phyloP scores from a whole-genome alignment of 495 filamentous ascomycete genomes.

The Aspergillus conjunctus region DNA sequence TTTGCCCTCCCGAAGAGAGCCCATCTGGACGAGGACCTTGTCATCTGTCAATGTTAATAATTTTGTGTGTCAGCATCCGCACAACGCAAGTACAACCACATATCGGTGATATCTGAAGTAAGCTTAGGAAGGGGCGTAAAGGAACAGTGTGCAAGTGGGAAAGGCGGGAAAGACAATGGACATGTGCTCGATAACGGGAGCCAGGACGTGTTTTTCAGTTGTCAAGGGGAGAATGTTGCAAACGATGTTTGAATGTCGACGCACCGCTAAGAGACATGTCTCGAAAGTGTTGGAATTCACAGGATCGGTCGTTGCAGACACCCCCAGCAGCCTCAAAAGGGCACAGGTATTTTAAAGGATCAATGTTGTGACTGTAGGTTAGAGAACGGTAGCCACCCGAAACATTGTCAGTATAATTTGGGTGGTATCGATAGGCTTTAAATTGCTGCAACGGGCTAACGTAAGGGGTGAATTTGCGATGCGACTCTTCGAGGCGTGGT shows the following conservation, averaged over 20 bases:
- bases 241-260: constrained; percentile 52
- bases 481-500: constrained; percentile 20
- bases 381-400: constrained; percentile 80
- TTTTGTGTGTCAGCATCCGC: constrained; percentile 62
- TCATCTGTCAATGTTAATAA: constrained; percentile 69
- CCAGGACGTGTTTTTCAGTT: constrained; percentile 18
- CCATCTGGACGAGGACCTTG: constrained; percentile 81
- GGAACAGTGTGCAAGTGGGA: constrained; percentile 8
- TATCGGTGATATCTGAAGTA: not conserved
- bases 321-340: constrained; percentile 71
- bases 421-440: constrained; percentile 86
- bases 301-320: constrained; percentile 71
- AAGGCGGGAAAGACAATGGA: constrained; percentile 13
- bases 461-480: constrained; percentile 67
- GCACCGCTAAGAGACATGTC: constrained; percentile 79
- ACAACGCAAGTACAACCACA: constrained; percentile 36
- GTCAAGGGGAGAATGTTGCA: constrained; percentile 29
- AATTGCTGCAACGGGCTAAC: constrained; percentile 80
- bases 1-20: constrained; percentile 68
- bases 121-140: not conserved
- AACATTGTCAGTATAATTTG: constrained; percentile 67
- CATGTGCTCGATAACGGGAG: constrained; percentile 19
- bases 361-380: constrained; percentile 89
- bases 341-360: constrained; percentile 72
- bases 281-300: constrained; percentile 78